These are phyloP conservation scores for Termitomyces sp. DNA, from an alignment of 768 basidiomycete genomes.

Conservation along the genomic window DNA sequence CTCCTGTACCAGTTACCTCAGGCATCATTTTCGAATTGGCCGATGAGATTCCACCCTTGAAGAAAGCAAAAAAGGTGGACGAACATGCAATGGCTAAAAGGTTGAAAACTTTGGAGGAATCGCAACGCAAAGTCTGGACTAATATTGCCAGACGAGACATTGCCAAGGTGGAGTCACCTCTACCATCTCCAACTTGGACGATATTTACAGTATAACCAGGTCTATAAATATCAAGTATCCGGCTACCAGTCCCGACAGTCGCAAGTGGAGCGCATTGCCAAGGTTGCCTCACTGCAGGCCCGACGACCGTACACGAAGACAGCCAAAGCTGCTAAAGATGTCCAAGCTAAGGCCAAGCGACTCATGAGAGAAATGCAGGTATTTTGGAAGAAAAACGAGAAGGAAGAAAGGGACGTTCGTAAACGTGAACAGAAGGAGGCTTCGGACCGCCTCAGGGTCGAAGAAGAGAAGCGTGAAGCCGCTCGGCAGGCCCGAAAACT, in stretches of 20 bases:
- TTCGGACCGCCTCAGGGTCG: conserved; percentile 76
- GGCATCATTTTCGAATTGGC: conserved; percentile 69
- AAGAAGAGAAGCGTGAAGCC: conserved; percentile 92
- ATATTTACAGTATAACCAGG: conserved; percentile 35
- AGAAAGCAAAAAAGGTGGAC: conserved; percentile 73
- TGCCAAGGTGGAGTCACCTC: conserved; percentile 52
- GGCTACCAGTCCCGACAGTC: conserved; percentile 62
- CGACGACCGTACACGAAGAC: conserved; percentile 70
- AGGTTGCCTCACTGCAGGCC: conserved; percentile 70
- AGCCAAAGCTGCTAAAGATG: conserved; percentile 74
- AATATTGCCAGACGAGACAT: conserved; percentile 83
- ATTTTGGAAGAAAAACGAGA: conserved; percentile 98
- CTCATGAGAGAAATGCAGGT: conserved; percentile 95
- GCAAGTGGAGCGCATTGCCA: conserved; percentile 73
- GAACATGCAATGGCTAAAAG: conserved; percentile 68
- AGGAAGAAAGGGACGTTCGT: conserved; percentile 88
- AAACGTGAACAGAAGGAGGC: conserved; percentile 96
- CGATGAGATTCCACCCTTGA: conserved; percentile 64
- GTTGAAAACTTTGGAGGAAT: conserved; percentile 72
- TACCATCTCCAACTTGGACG: background rate
- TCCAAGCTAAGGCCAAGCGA: conserved; percentile 79
- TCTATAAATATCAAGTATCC: conserved; percentile 69
- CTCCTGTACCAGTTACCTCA: conserved; percentile 53
- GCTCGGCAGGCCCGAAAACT: conserved; percentile 93
- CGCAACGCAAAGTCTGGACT: conserved; percentile 86